phyloP scores from a whole-genome alignment of 345 rosid species.

The Acer saccharum region DNA sequence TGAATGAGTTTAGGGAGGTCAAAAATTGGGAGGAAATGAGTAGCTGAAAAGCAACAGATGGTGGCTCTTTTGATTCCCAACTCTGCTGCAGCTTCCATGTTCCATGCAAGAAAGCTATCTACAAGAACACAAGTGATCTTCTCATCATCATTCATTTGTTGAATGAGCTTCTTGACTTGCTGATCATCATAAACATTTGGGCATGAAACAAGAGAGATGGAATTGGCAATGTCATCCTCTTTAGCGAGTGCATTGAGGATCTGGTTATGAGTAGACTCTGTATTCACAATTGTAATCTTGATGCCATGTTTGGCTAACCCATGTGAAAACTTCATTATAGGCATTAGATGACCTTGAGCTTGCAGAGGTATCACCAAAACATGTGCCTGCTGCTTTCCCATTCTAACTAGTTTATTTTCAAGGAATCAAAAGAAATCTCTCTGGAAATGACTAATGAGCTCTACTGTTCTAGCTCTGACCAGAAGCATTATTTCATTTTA shows the following conservation, averaged over 20 bases:
- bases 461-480: no score
- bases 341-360: constrained; percentile 25
- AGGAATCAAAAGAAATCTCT: no score
- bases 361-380: constrained; percentile 22
- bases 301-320: constrained; percentile 14
- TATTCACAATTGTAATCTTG: constrained; percentile 21
- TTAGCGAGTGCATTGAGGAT: neutral
- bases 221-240: neutral
- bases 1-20: neutral
- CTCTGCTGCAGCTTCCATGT: constrained; percentile 15
- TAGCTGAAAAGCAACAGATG: constrained; percentile 5
- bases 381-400: constrained; percentile 8
- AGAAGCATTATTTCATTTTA: no score
- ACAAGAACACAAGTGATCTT: constrained; percentile 19
- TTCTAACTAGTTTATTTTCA: neutral
- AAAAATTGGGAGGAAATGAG: neutral
- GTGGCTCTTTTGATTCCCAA: constrained; percentile 4
- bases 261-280: constrained; percentile 12
- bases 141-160: constrained; percentile 4
- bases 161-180: constrained; percentile 13
- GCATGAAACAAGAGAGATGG: constrained; percentile 5
- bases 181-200: constrained; percentile 5
- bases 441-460: no score
- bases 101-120: constrained; percentile 14
- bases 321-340: constrained; percentile 19